These are phyloP conservation scores for Lithospermum erythrorhizon DNA, from an alignment of 257 asterid species.

Conservation along the genomic window DNA sequence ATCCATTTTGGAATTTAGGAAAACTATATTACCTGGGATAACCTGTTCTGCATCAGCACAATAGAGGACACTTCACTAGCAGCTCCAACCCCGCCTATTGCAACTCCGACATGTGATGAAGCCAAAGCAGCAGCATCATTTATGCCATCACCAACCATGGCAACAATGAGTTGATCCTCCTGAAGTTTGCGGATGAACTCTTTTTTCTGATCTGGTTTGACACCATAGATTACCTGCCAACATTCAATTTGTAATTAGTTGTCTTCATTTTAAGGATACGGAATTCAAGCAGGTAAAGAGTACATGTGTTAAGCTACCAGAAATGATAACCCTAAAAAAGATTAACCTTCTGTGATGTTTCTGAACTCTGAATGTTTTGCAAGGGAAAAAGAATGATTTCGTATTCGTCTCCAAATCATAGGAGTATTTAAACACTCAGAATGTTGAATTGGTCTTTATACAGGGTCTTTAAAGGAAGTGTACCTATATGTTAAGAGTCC, in stretches of 20 bases:
- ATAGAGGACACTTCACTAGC: constrained; percentile 96
- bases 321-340: neutral
- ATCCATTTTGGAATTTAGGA: neutral
- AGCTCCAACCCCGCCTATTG: constrained; percentile 94
- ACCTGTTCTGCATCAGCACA: constrained; percentile 86
- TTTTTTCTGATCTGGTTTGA: constrained; percentile 80
- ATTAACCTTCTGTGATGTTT: too few relatives aligned
- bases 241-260: constrained; percentile 16
- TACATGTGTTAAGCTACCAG: neutral
- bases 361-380: too few relatives aligned
- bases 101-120: constrained; percentile 87
- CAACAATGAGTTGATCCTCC: constrained; percentile 60
- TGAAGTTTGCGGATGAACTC: constrained; percentile 62
- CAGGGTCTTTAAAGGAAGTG: too few relatives aligned
- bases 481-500: too few relatives aligned
- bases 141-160: constrained; percentile 99
- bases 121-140: constrained; percentile 99
- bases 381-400: too few relatives aligned
- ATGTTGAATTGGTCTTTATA: too few relatives aligned
- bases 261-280: neutral
- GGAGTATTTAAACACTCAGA: too few relatives aligned
- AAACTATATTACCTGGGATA: constrained; percentile 61
- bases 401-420: too few relatives aligned
- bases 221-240: constrained; percentile 68
- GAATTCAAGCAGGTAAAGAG: neutral